phyloP scores from a whole-genome alignment of 768 basidiomycete species.

The Russula lepida region DNA sequence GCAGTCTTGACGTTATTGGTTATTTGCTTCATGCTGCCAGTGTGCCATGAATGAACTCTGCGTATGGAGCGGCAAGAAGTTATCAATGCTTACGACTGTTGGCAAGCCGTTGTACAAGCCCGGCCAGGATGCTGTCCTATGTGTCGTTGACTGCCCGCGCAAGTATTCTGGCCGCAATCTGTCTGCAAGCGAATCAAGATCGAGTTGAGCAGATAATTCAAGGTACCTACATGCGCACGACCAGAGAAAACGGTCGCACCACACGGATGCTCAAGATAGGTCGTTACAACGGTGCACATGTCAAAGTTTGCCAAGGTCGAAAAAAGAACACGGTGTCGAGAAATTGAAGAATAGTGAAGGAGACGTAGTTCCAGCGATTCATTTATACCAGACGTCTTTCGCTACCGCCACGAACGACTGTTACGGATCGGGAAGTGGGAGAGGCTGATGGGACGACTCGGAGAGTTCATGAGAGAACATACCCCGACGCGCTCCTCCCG shows the following conservation, averaged over 20 bases:
- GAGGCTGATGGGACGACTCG: neutral
- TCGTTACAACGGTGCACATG: slow-evolving; percentile 15
- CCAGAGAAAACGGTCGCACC: slow-evolving; percentile 11
- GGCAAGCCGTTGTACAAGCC: slow-evolving; percentile 9
- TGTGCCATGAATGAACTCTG: neutral
- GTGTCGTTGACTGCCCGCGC: slow-evolving; percentile 11
- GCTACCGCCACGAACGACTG: neutral
- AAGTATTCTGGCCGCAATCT: slow-evolving; percentile 9
- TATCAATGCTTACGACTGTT: slow-evolving; percentile 4
- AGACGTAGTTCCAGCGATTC: neutral
- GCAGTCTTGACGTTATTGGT: slow-evolving; percentile 5
- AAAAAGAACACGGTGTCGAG: neutral
- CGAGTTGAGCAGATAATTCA: neutral
- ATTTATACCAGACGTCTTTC: slow-evolving; percentile 1
- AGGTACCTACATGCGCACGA: slow-evolving; percentile 1
- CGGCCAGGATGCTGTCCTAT: slow-evolving; percentile 3
- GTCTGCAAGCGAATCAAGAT: neutral
- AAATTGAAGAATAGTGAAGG: neutral
- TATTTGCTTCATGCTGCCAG: neutral
- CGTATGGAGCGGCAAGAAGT: neutral
- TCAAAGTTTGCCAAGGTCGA: neutral
- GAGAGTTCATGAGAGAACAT: neutral
- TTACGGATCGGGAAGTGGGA: neutral
- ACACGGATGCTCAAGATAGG: slow-evolving; percentile 8
- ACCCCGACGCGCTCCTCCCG: neutral